These are phyloP conservation scores for Omphalotus olearius DNA, from an alignment of 1,284 basidiomycete genomes.

Conservation along the genomic window DNA sequence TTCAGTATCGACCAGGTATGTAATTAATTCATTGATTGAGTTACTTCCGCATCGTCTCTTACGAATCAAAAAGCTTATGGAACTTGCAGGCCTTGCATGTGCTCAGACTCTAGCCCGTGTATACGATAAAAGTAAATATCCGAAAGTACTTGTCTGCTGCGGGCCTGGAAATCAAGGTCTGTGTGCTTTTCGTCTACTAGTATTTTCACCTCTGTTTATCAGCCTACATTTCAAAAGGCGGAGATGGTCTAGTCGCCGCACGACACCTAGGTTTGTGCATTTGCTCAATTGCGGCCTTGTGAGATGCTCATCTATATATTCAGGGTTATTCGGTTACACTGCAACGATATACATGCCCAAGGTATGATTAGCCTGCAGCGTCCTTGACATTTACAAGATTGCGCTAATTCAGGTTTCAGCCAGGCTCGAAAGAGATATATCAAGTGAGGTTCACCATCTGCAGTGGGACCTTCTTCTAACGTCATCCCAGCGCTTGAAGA, in stretches of 20 bases:
- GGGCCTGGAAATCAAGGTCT: constrained; percentile 96
- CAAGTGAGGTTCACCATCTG: constrained; percentile 37
- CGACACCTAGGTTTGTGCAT: constrained; percentile 74
- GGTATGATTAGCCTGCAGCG: constrained; percentile 35
- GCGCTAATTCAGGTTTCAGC: constrained; percentile 35
- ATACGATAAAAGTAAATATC: constrained; percentile 65
- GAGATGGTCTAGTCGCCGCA: constrained; percentile 96
- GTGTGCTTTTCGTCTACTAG: background rate
- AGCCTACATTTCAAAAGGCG: constrained; percentile 39
- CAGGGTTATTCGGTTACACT: constrained; percentile 86
- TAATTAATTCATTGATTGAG: background rate
- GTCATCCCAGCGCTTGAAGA: constrained; percentile 61
- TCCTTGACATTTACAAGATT: background rate
- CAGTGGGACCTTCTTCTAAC: background rate
- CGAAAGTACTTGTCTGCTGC: constrained; percentile 85
- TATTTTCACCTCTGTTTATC: background rate
- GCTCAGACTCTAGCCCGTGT: constrained; percentile 83
- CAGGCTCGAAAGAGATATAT: constrained; percentile 87
- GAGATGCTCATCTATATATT: background rate
- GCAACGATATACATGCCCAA: constrained; percentile 91
- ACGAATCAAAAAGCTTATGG: constrained; percentile 79
- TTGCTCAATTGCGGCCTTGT: background rate
- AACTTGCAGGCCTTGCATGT: constrained; percentile 95
- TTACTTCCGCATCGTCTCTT: background rate
- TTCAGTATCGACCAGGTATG: constrained; percentile 88